These are phyloP conservation scores for Bombardia bombarda DNA, from an alignment of 495 filamentous ascomycete genomes.

Conservation along the genomic window DNA sequence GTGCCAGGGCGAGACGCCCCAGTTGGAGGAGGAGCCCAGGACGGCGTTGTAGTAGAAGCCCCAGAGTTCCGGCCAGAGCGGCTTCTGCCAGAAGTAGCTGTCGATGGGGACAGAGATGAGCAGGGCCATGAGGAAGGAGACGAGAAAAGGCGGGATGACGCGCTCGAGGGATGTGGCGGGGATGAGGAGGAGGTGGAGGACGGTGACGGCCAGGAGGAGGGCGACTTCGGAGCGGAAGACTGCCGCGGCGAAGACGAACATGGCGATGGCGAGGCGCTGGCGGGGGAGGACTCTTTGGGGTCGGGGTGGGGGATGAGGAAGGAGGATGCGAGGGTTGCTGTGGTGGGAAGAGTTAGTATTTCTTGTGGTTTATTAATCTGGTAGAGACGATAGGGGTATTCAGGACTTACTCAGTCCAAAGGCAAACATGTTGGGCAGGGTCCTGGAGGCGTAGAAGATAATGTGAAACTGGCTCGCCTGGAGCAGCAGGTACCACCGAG, in stretches of 20 bases:
- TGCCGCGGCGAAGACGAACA: conserved; percentile 75
- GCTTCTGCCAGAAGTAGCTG: conserved; percentile 85
- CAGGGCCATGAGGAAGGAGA: conserved; percentile 56
- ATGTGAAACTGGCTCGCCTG: conserved; percentile 88
- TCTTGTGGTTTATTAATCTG: background rate
- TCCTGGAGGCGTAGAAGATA: conserved; percentile 86
- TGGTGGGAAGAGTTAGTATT: background rate
- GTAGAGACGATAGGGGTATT: background rate
- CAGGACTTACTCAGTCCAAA: conserved; percentile 61
- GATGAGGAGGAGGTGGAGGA: conserved; percentile 48
- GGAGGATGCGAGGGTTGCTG: conserved; percentile 63
- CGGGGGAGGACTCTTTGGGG: conserved; percentile 22
- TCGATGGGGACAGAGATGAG: conserved; percentile 64
- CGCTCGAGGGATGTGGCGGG: conserved; percentile 47
- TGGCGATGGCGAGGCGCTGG: conserved; percentile 52
- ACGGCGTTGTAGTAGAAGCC: conserved; percentile 91
- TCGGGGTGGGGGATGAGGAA: conserved; percentile 53
- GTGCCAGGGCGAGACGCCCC: conserved; percentile 79
- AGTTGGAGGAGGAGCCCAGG: conserved; percentile 64
- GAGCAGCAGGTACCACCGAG: conserved; percentile 75
- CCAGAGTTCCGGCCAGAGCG: conserved; percentile 83
- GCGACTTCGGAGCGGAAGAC: conserved; percentile 89
- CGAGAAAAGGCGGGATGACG: conserved; percentile 60
- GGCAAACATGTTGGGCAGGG: conserved; percentile 94
- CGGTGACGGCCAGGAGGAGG: conserved; percentile 59